Conservation (phyloP, 257 asterid species). For the Solanum etuberosum region DNA sequence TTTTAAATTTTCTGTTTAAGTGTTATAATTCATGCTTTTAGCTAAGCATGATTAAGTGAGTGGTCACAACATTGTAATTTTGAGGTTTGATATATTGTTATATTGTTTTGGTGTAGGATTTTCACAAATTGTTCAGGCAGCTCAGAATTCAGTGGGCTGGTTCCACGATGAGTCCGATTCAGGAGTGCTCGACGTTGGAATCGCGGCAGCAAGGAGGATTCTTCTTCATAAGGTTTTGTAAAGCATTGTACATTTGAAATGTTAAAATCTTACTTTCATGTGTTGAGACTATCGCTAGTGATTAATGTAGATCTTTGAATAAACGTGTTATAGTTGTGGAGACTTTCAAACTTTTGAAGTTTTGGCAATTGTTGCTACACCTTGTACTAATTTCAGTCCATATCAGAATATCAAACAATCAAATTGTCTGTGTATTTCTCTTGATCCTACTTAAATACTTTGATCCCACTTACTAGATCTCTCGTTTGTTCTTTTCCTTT, state of each 20-base stretch:
- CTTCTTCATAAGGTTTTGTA: constrained; percentile 38
- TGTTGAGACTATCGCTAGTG: not conserved
- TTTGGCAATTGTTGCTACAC: not conserved
- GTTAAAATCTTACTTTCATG: not conserved
- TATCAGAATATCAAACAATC: not conserved
- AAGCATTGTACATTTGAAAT: not conserved
- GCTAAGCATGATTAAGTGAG: not conserved
- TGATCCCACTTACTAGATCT: not conserved
- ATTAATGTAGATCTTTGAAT: not conserved
- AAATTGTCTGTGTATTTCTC: not conserved
- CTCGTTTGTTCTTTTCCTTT: not conserved
- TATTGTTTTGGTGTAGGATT: constrained; percentile 34
- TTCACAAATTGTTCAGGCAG: constrained; percentile 62
- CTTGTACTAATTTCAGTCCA: not conserved
- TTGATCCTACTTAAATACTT: not conserved
- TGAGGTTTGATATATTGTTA: not conserved
- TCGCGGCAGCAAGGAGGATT: constrained; percentile 34
- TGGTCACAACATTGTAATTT: not conserved
- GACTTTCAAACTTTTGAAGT: not conserved
- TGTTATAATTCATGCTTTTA: not conserved
- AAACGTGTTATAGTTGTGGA: not conserved
- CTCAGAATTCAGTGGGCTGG: constrained; percentile 82
- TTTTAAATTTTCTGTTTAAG: not conserved
- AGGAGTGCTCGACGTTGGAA: constrained; percentile 19
- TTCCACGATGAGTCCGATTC: constrained; percentile 50